Percentiles rank a stretch among this genome's conserved stretches.
phyloP scores from a whole-genome alignment of 805 yeast genomes.

The Hemisphaericaspora nanyangensis region DNA sequence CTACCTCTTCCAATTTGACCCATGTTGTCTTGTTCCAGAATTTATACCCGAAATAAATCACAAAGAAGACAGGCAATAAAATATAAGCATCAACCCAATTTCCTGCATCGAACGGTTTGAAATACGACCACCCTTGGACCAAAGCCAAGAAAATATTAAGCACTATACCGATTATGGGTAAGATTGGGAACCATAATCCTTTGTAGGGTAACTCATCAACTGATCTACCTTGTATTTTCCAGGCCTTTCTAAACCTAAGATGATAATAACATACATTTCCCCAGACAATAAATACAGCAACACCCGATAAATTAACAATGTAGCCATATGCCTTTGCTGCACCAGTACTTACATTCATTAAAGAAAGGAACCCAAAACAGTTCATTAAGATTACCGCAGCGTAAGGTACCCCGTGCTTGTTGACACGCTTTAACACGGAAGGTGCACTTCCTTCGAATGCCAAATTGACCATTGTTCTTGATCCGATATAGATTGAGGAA shows the following conservation, averaged over 20 bases:
- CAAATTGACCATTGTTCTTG: slow-evolving; percentile 62
- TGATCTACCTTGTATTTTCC: slow-evolving; percentile 35
- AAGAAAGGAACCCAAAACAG: slow-evolving; percentile 50
- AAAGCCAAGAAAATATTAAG: slow-evolving; percentile 51
- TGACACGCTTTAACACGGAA: slow-evolving; percentile 46
- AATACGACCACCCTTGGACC: slow-evolving; percentile 64
- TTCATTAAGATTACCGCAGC: slow-evolving; percentile 55
- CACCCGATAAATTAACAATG: slow-evolving; percentile 62
- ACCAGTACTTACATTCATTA: slow-evolving; percentile 54
- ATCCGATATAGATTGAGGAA: slow-evolving; percentile 64
- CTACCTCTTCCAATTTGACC: slow-evolving; percentile 42
- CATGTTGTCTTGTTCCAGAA: slow-evolving; percentile 37
- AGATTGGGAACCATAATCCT: slow-evolving; percentile 46
- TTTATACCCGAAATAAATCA: slow-evolving; percentile 37
- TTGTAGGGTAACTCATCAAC: slow-evolving; percentile 32
- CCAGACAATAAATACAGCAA: slow-evolving; percentile 68
- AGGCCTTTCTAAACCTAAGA: slow-evolving; percentile 49
- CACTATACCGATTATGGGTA: slow-evolving; percentile 46
- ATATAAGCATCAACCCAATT: slow-evolving; percentile 57
- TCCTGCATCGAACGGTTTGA: slow-evolving; percentile 51
- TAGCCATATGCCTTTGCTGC: slow-evolving; percentile 58
- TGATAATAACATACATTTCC: slow-evolving; percentile 55
- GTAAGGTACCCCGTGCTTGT: slow-evolving; percentile 61
- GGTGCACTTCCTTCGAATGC: slow-evolving; percentile 63
- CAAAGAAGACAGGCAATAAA: slow-evolving; percentile 52